phyloP scores from a whole-genome alignment of 23 red algal genomes.

The Gracilaria domingensis region DNA sequence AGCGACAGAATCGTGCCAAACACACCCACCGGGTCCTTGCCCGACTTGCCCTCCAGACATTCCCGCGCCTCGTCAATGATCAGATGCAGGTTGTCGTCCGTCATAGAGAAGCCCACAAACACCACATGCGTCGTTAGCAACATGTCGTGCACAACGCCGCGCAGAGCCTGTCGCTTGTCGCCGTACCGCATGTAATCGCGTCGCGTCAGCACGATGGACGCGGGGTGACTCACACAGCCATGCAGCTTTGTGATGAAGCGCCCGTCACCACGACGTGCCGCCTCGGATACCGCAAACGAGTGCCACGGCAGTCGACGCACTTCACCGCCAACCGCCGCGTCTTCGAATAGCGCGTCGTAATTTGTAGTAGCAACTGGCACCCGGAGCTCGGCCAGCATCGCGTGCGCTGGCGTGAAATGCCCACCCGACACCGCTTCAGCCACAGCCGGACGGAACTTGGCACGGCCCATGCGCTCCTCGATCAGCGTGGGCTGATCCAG shows the following conservation, averaged over 20 bases:
- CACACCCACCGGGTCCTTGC: constrained; percentile 1
- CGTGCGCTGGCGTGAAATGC: neutral
- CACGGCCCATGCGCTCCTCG: constrained; percentile 3
- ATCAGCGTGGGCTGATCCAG: constrained; percentile 13
- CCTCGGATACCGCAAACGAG: neutral
- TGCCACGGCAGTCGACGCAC: constrained; percentile 6
- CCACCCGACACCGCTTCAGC: neutral
- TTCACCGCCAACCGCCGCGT: neutral
- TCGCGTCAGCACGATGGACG: neutral
- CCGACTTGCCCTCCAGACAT: neutral
- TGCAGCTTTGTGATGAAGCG: constrained; percentile 4
- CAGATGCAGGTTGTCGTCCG: neutral
- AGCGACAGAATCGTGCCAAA: constrained; percentile 21
- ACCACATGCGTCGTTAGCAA: neutral
- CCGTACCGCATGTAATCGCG: constrained; percentile 21
- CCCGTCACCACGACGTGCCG: neutral
- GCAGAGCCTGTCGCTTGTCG: constrained; percentile 4
- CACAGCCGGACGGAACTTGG: constrained; percentile 9
- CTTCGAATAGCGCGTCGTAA: constrained; percentile 1
- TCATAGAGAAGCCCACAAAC: constrained; percentile 28
- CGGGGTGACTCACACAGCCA: neutral
- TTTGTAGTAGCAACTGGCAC: constrained; percentile 4
- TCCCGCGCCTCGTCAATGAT: neutral
- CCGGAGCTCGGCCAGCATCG: neutral
- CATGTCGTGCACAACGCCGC: neutral